Conservation (phyloP, 352 stramenopile species). For the Pythium periplocum region DNA sequence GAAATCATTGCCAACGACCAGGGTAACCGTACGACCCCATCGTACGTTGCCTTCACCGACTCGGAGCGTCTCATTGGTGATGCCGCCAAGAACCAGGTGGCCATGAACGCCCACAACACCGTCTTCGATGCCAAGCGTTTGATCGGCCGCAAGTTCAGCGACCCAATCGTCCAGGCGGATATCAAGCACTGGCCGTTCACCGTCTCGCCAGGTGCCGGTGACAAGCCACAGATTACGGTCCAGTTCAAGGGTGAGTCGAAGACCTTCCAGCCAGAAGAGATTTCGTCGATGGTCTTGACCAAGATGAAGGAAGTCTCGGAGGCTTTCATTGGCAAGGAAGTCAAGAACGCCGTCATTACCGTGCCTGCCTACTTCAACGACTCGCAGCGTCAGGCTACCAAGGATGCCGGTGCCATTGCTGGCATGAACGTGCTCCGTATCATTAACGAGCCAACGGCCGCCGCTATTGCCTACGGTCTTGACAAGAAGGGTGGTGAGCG, state of each 20-base stretch:
- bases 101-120: conserved; percentile 79
- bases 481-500: conserved; percentile 93
- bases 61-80: conserved; percentile 94
- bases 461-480: conserved; percentile 93
- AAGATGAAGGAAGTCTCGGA: conserved; percentile 48
- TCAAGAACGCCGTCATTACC: conserved; percentile 24
- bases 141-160: conserved; percentile 89
- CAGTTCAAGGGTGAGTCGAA: conserved; percentile 38
- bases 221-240: conserved; percentile 48
- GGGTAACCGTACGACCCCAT: conserved; percentile 94
- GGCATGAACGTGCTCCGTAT: conserved; percentile 36
- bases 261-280: conserved; percentile 62
- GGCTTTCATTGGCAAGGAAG: conserved; percentile 24
- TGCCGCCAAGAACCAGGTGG: conserved; percentile 91
- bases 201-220: conserved; percentile 36
- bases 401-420: conserved; percentile 23
- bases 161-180: conserved; percentile 78
- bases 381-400: conserved; percentile 22
- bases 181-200: conserved; percentile 51
- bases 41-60: conserved; percentile 95
- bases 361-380: conserved; percentile 25
- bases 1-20: conserved; percentile 96
- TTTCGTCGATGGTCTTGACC: conserved; percentile 47
- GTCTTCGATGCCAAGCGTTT: conserved; percentile 41
- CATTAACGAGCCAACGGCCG: conserved; percentile 93